Evolutionary conservation across 2,329 filamentous ascomycete species (phyloP), one percentile per base, ranked within the genome.

Genomic region (Fusarium robinianum): DNA sequence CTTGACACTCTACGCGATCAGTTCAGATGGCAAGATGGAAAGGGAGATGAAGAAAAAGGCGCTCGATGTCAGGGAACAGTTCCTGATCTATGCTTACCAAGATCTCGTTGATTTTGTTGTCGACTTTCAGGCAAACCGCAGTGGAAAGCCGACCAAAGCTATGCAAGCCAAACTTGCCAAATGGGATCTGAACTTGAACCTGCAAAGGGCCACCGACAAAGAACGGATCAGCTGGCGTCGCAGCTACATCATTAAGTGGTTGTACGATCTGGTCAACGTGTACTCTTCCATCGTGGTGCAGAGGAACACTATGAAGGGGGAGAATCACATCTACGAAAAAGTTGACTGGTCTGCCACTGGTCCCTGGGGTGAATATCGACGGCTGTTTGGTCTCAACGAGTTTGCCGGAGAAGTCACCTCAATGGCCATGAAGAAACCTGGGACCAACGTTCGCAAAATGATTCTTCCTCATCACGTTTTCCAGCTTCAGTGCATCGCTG

Each of bases 261-360:
- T 79, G 0, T 78, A 77, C 46, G 73, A 77, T 40, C 52, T 79
- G 5, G 71, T 78, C 51, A 77, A 76, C 36, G 17, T 73, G 5
- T 75, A 68, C 41, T 72, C 71, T 0, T 51, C 60, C 4, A 56
- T 69, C 41, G 69, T 74, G 12, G 60, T 72, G 2, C 66, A 74
- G 39, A 62, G 60, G 5, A 71, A 67, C 24, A 66, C 49, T 7
- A 43, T 62, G 30, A 64, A 61, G 32, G 68, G 65, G 3, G 58
- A 74, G 46, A 46, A 63, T 0, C 63, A 65, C 51, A 34, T 32
- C 5, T 49, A 67, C 17, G 69, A 72, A 36, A 49, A 38, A 2
- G 65, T 74, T 0, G 68, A 76, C 50, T 76, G 71, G 72, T 74
- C 71, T 19, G 35, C 56, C 3, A 48, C 47, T 1, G 71, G 72